A percentile compares a stretch with the other conserved stretches of the same genome.
phyloP scores from a whole-genome alignment of 352 stramenopile genomes.

The Phytophthora quininea region DNA sequence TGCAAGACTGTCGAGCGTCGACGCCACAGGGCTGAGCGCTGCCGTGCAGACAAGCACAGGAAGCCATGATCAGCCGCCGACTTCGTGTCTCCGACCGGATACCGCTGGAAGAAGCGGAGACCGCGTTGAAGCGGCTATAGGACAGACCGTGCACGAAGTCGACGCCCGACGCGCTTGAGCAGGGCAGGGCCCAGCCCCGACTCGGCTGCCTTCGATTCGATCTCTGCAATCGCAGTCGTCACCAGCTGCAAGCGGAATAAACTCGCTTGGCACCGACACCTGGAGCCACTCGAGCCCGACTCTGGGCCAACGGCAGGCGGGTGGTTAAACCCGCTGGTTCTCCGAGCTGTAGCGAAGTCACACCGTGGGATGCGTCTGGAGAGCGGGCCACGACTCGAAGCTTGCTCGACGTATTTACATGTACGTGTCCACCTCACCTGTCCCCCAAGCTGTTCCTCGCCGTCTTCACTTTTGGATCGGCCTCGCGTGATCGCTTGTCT shows the following conservation, averaged over 20 bases:
- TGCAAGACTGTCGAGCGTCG: no score
- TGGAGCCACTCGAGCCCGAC: not conserved
- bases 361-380: not conserved
- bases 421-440: not conserved
- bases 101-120: constrained; percentile 1
- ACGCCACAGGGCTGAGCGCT: constrained; percentile 16
- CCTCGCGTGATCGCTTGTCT: constrained; percentile 6
- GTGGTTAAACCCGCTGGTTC: constrained; percentile 2
- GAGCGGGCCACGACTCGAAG: not conserved
- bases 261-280: not conserved
- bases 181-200: constrained; percentile 9
- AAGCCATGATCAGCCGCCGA: constrained; percentile 7
- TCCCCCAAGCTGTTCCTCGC: not conserved
- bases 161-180: constrained; percentile 18
- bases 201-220: constrained; percentile 5
- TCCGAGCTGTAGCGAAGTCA: not conserved
- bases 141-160: not conserved
- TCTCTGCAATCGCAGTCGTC: not conserved
- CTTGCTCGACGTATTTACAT: not conserved
- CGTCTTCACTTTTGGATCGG: constrained; percentile 8
- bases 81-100: constrained; percentile 10
- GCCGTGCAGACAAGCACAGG: constrained; percentile 3
- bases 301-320: not conserved
- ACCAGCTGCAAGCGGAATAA: constrained; percentile 17
- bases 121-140: not conserved